phyloP scores from a whole-genome alignment of 73 alveolate species.

The Symbiodinium natans region DNA sequence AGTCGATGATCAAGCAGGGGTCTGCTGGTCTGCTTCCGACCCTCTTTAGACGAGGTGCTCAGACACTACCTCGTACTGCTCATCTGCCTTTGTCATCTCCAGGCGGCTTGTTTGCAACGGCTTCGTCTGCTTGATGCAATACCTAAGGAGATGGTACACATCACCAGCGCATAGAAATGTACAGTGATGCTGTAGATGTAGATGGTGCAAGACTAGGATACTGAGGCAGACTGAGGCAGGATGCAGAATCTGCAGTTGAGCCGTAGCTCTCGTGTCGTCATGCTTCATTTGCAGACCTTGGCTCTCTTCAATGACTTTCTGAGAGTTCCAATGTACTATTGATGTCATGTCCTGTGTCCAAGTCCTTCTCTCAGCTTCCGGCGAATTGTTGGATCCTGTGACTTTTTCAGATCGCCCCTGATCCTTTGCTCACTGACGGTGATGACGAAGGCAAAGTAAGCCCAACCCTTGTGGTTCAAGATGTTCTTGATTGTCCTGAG shows the following conservation, averaged over 20 bases:
- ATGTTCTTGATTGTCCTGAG: constrained; percentile 58
- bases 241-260: constrained; percentile 25
- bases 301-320: not conserved
- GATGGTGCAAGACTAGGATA: not conserved
- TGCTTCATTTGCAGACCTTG: constrained; percentile 42
- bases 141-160: no score
- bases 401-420: constrained; percentile 54
- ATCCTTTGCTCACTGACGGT: constrained; percentile 47
- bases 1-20: no score
- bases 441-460: constrained; percentile 49
- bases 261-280: constrained; percentile 39
- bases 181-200: no score
- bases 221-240: not conserved
- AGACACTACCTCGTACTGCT: constrained; percentile 37
- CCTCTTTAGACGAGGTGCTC: constrained; percentile 17
- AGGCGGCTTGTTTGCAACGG: constrained; percentile 59
- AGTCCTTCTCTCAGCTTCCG: not conserved
- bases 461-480: constrained; percentile 85
- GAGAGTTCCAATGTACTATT: no score
- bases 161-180: no score
- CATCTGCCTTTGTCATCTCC: constrained; percentile 80
- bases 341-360: no score
- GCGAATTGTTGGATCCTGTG: constrained; percentile 48
- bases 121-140: constrained; percentile 74
- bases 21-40: no score